Percentiles rank a stretch among this genome's conserved stretches.
Evolutionary conservation across 345 rosid genomes (phyloP).

Genomic region (Fremontodendron californicum): DNA sequence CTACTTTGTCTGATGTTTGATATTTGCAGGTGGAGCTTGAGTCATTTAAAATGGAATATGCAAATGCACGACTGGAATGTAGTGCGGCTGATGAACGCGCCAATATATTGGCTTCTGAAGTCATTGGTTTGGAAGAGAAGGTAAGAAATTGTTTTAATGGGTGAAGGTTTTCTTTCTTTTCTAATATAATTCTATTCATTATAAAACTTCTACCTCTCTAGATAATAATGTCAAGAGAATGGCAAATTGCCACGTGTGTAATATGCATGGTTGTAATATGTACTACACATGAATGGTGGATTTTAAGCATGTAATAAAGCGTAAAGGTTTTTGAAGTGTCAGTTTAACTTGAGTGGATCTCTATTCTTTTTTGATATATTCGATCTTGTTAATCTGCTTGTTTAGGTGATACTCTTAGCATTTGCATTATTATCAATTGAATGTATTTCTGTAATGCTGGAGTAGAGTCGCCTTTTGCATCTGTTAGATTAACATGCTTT

Average conservation of each 20-base stretch:
- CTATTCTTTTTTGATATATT: neutral
- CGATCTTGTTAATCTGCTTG: conserved; percentile 15
- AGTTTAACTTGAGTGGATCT: neutral
- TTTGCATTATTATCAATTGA: conserved; percentile 1
- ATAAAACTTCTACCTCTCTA: neutral
- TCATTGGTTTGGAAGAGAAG: conserved; percentile 98
- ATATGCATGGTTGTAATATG: neutral
- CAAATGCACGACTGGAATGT: conserved; percentile 79
- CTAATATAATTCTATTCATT: neutral
- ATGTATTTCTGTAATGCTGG: neutral
- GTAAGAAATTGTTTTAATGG: conserved; percentile 29
- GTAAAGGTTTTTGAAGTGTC: neutral
- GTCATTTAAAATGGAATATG: conserved; percentile 59
- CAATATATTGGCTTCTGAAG: conserved; percentile 90
- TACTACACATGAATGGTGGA: neutral
- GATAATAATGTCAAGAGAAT: neutral
- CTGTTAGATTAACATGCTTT: conserved; percentile 9
- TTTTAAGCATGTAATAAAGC: neutral
- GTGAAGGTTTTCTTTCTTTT: conserved; percentile 2
- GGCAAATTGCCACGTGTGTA: neutral
- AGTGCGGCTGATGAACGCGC: conserved; percentile 93
- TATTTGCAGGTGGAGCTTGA: conserved; percentile 79
- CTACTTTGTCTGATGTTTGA: conserved; percentile 2
- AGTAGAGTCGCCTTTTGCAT: conserved; percentile 7
- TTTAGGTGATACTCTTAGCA: conserved; percentile 9